phyloP scores from a whole-genome alignment of 352 stramenopile genomes.

The Phytophthora aleatoria region DNA sequence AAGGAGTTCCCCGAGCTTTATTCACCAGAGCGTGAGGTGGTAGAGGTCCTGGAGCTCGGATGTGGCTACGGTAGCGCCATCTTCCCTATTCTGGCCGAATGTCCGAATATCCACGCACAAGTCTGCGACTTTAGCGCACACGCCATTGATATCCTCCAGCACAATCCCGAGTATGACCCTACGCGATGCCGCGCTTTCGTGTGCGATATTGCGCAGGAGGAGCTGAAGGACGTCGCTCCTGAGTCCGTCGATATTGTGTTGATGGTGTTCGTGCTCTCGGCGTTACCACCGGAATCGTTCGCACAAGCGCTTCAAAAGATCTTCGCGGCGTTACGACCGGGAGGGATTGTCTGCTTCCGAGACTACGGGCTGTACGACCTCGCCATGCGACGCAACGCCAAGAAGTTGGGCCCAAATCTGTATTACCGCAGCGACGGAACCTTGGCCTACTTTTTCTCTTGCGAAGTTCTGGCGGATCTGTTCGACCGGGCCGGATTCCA shows the following conservation, averaged over 20 bases:
- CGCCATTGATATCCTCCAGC: slow-evolving; percentile 69
- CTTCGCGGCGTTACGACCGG: slow-evolving; percentile 51
- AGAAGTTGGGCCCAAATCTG: slow-evolving; percentile 57
- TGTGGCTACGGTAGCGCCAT: slow-evolving; percentile 90
- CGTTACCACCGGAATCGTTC: slow-evolving; percentile 66
- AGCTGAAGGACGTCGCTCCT: slow-evolving; percentile 45
- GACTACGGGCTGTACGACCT: slow-evolving; percentile 90
- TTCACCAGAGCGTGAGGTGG: slow-evolving; percentile 32
- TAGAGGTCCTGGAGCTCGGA: slow-evolving; percentile 78
- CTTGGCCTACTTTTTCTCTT: slow-evolving; percentile 82
- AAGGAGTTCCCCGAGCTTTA: slow-evolving; percentile 83
- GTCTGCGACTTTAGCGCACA: slow-evolving; percentile 86
- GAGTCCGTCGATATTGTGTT: slow-evolving; percentile 76
- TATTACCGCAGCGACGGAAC: slow-evolving; percentile 83
- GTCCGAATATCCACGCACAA: slow-evolving; percentile 67
- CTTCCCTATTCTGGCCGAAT: slow-evolving; percentile 79
- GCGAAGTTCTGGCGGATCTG: slow-evolving; percentile 49
- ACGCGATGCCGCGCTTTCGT: slow-evolving; percentile 71
- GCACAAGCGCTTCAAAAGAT: slow-evolving; percentile 59
- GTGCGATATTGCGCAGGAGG: slow-evolving; percentile 68
- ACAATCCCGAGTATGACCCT: slow-evolving; percentile 52
- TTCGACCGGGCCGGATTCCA: slow-evolving; percentile 55
- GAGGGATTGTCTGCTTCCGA: slow-evolving; percentile 82
- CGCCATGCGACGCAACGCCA: slow-evolving; percentile 82
- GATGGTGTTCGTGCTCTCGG: slow-evolving; percentile 86